Evolutionary conservation across 164 flowering plant genomes (phyloP).

Genomic region (Nelumbo lutea): DNA sequence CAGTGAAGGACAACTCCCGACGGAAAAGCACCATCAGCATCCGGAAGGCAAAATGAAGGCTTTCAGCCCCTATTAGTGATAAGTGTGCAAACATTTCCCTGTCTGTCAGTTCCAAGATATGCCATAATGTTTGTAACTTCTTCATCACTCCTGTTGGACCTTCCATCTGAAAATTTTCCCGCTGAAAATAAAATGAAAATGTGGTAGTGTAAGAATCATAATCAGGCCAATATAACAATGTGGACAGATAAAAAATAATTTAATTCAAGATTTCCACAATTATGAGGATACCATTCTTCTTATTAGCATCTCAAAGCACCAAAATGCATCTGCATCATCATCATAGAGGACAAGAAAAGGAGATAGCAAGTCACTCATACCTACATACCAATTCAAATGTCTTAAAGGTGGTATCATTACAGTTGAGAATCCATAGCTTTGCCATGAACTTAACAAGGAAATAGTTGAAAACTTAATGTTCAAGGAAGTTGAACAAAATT

Average conservation of each 20-base stretch:
- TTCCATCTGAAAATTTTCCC: slow-evolving; percentile 86
- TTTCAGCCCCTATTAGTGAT: slow-evolving; percentile 77
- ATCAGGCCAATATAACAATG: not conserved
- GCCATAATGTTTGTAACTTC: slow-evolving; percentile 71
- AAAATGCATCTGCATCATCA: slow-evolving; percentile 92
- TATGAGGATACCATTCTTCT: slow-evolving; percentile 66
- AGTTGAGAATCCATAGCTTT: not conserved
- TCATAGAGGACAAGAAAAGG: slow-evolving; percentile 88
- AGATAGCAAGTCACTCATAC: slow-evolving; percentile 91
- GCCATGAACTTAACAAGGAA: not conserved
- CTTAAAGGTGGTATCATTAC: not conserved
- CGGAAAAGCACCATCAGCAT: slow-evolving; percentile 92
- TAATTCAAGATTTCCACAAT: slow-evolving; percentile 1
- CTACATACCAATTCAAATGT: slow-evolving; percentile 22
- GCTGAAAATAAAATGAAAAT: slow-evolving; percentile 36
- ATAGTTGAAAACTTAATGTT: not conserved
- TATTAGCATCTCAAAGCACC: slow-evolving; percentile 95
- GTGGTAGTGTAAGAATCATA: slow-evolving; percentile 4
- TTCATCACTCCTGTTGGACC: slow-evolving; percentile 91
- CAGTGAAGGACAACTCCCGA: slow-evolving; percentile 73
- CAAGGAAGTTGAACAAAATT: too few species aligned
- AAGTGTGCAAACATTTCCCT: slow-evolving; percentile 68
- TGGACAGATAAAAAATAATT: not conserved
- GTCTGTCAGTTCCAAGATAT: slow-evolving; percentile 65
- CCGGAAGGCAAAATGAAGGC: slow-evolving; percentile 89